Evolutionary conservation across 805 yeast genomes (phyloP), one percentile per base, ranked within the genome.

Genomic region (Schizosaccharomyces pombe): DNA sequence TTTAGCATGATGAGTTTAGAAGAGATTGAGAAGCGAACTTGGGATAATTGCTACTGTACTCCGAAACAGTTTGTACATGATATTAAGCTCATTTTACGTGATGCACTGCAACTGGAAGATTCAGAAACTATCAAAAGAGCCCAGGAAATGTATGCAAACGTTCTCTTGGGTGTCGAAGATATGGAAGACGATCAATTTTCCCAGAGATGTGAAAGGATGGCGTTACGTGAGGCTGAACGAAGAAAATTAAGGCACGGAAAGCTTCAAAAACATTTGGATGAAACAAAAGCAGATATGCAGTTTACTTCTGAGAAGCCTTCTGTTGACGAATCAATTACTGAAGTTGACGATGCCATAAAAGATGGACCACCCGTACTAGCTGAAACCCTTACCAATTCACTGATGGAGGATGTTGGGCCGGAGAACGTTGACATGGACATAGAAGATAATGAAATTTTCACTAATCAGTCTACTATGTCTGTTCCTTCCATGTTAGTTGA

Each of bases 11-110:
- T 91, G 83, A 98, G 91, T 62, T 69, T 91, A 55, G 98, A 91
- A 62, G 80, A 86, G 16, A 77, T 91, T 33, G 98, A 91, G 63
- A 97, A 91, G 64, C 73, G 98, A 56, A 67, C 91, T 55, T 91
- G 98, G 98, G 91, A 91, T 65, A 98, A 98, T 0, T 91, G 68
- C 65, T 91, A 91, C 62, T 80, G 85, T 39, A 95, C 86, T 61
- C 96, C 97, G 12, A 80, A 78, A 59, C 96, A 91, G 64, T 89
- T 83, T 62, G 68, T 87, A 60, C 77, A 75, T 59, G 98, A 91
- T 63, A 75, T 91, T 47, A 85, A 80, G 62, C 74, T 82, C 77
- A 89, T 91, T 39, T 79, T 83, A 47, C 72, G 72, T 33, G 99
- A 91, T 68, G 75, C 94, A 0, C 71, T 74, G 33, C 76, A 79